Conservation (phyloP, 768 basidiomycete genomes). For the Lactifluus pinguis region DNA sequence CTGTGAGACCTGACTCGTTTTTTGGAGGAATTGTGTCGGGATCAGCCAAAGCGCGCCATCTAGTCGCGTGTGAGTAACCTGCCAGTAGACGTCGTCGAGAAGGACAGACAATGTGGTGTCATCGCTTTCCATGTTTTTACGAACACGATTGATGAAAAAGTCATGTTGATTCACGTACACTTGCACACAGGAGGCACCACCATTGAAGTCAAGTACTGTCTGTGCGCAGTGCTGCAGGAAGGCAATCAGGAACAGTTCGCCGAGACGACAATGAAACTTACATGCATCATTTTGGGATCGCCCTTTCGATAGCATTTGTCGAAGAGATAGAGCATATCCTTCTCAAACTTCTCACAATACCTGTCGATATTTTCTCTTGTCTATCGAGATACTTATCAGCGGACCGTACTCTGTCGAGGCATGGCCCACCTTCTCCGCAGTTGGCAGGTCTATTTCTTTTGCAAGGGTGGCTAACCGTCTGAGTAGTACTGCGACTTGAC, state of each 20-base stretch:
- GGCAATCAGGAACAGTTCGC: background rate
- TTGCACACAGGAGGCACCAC: conserved; percentile 92
- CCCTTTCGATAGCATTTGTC: conserved; percentile 94
- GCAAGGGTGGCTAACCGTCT: conserved; percentile 80
- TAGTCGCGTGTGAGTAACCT: conserved; percentile 24
- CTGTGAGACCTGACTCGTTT: conserved; percentile 66
- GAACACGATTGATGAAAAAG: conserved; percentile 94
- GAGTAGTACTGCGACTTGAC: conserved; percentile 80
- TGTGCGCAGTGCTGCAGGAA: conserved; percentile 83
- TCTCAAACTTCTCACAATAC: conserved; percentile 98
- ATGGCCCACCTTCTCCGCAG: conserved; percentile 60
- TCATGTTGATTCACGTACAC: conserved; percentile 99
- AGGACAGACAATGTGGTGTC: conserved; percentile 47
- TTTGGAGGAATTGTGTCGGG: conserved; percentile 72
- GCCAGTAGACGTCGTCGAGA: background rate
- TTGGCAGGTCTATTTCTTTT: conserved; percentile 85
- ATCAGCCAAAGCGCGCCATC: conserved; percentile 77
- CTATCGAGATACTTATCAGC: conserved; percentile 30
- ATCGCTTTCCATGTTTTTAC: conserved; percentile 46
- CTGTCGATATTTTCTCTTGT: conserved; percentile 89
- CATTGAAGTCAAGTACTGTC: conserved; percentile 95
- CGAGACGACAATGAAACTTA: conserved; percentile 28
- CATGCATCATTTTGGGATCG: conserved; percentile 99
- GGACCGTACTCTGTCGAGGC: background rate
- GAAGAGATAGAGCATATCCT: conserved; percentile 94